phyloP scores from a whole-genome alignment of 495 filamentous ascomycete genomes.

The Aspergillus leporis region DNA sequence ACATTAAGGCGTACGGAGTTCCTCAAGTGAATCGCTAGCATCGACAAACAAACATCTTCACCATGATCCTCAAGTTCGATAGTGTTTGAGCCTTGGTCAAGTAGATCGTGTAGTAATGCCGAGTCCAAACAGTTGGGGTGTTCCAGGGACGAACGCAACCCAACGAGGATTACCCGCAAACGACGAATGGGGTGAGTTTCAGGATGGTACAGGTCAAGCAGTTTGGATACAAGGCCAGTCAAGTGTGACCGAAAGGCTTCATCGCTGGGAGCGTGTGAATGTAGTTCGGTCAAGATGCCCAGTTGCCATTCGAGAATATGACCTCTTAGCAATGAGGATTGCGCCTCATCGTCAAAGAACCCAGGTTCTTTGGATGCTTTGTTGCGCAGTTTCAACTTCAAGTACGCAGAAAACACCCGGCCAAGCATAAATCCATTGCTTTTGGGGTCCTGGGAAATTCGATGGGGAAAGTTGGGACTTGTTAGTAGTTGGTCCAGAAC shows the following conservation, averaged over 20 bases:
- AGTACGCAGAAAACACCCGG: conserved; percentile 46
- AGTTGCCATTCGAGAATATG: conserved; percentile 61
- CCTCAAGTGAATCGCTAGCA: conserved; percentile 57
- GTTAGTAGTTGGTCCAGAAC: conserved; percentile 35
- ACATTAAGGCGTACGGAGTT: conserved; percentile 54
- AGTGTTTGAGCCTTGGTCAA: conserved; percentile 38
- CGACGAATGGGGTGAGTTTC: conserved; percentile 46
- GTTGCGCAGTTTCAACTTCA: conserved; percentile 43
- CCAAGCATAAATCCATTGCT: conserved; percentile 45
- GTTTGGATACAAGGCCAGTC: conserved; percentile 29
- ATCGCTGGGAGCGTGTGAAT: conserved; percentile 27
- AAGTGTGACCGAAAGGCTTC: conserved; percentile 35
- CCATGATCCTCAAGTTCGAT: conserved; percentile 36
- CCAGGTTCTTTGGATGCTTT: conserved; percentile 25
- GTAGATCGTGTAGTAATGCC: conserved; percentile 27
- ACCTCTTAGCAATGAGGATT: conserved; percentile 39
- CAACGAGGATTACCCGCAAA: conserved; percentile 43
- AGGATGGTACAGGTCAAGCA: conserved; percentile 44
- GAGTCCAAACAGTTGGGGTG: conserved; percentile 34
- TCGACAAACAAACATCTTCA: conserved; percentile 54
- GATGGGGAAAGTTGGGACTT: conserved; percentile 26
- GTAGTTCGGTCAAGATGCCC: conserved; percentile 35
- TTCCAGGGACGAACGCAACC: conserved; percentile 42
- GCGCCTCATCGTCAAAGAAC: conserved; percentile 45
- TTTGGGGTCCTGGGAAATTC: conserved; percentile 34